phyloP scores from a whole-genome alignment of 2,329 filamentous ascomycete genomes.

The Botrytis paeoniae region DNA sequence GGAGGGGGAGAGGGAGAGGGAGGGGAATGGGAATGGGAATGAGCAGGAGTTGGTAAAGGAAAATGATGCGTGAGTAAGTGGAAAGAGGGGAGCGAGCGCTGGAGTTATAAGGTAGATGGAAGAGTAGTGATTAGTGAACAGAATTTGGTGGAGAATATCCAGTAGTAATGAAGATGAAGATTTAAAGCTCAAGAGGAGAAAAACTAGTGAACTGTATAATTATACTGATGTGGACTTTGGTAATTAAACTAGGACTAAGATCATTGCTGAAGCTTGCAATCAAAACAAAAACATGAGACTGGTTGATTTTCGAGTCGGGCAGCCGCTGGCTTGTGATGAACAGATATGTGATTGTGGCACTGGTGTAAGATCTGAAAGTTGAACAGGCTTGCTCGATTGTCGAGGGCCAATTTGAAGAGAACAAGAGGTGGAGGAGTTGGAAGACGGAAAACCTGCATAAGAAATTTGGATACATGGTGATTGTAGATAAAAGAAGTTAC shows the following conservation, averaged over 20 bases:
- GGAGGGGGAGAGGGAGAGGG: background rate
- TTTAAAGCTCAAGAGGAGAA: background rate
- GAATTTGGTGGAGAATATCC: background rate
- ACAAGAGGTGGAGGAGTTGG: background rate
- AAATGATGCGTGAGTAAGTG: background rate
- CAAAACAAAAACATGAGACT: background rate
- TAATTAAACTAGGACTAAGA: accelerated
- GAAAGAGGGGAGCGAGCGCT: background rate
- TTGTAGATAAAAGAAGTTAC: background rate
- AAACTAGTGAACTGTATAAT: background rate
- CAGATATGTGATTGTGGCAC: background rate
- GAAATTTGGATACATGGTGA: background rate
- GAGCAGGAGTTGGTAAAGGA: too few relatives aligned
- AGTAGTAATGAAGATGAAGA: too few relatives aligned
- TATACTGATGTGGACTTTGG: background rate
- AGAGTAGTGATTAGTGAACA: background rate
- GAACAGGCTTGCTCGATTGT: background rate
- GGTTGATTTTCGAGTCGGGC: background rate
- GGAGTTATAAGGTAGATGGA: background rate
- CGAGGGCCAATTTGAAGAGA: background rate
- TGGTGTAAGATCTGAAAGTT: background rate
- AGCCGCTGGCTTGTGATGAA: background rate
- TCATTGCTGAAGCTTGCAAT: too few relatives aligned
- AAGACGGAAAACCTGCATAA: background rate
- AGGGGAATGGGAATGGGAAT: background rate